Base-by-base conservation (phyloP, 2,329 filamentous ascomycete genomes). In the Fusarium pseudocircinatum region DNA sequence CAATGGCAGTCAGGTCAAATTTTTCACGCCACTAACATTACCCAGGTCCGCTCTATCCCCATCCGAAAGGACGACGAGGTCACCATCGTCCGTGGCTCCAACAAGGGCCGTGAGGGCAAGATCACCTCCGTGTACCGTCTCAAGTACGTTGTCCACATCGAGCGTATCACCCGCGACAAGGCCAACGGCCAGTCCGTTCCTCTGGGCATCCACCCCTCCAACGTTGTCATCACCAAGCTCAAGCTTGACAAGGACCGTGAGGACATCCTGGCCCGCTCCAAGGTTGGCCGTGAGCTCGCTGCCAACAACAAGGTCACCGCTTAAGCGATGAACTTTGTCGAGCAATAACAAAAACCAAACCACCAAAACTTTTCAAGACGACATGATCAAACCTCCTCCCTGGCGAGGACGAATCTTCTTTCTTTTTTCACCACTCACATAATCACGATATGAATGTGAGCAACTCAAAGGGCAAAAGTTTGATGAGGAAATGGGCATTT, bases 31-130 rank as follows among this genome's bases (percentile, higher is more conserved):
- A 30, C 64, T 73, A n/a, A 77, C 65, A 58, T 44, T 4, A 13
- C 13, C 24, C 49, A 97, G 94, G 94, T 97, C 86, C 94, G 94
- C 89, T 92, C 91, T 86, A 97, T 98, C 85, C 96, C 96, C 84
- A 91, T 98, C 89, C 94, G 96, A 89, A 97, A 97, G 89, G 96
- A 97, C 84, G 94, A 97, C 87, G 94, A 97, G 88, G 95, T 98
- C 84, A 89, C 89, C 83, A 93, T 99, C 82, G 92, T 96, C 84
- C 95, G 96, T 80, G 96, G 96, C 82, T 88, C 89, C 87, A 93
- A 97, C 91, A 98, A 98, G 91, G 96, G 96, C 84, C 94, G 95
- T 83, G 96, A 98, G 90, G 96, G 96, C 89, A 98, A 98, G 90
- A 90, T 99, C 87, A 95, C 92, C 82, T 94, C 94, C 82, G 96